Base-by-base conservation (phyloP, 208 protist species). In the Trypanosoma boissoni region DNA sequence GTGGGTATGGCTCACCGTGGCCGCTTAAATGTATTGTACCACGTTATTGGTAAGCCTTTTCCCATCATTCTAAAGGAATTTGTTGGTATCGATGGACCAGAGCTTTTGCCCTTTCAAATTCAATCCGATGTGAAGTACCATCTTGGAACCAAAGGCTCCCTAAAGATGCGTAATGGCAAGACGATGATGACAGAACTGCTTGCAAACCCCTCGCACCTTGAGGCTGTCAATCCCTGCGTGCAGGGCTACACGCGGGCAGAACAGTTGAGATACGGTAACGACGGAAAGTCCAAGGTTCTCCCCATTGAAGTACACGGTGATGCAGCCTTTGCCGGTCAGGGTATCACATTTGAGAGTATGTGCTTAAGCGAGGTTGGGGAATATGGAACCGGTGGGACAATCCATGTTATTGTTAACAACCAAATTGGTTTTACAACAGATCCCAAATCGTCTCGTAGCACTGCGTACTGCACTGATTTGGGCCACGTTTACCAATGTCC, bases 351-450 rank as follows among this genome's bases (percentile, higher is more conserved):
- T 68, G 98, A 99, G 75, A 96, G 94, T 5, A 93, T 99, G 74
- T 89, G 88, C 51, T 81, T 99, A 12, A 87, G 78, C 20, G 86
- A 98, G 59, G 77, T 99, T 27, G 68, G 83, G 21, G 74, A 94
- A 51, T 98, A 97, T 63, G 70, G 83, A 39, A 98, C 96, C 9
- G 97, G 98, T 45, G 98, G 98, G 64, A 99, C 97, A 7, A 87
- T 99, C 55, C 98, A 99, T 78, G 85, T 99, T 24, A 92, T 99
- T 44, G 96, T 98, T 45, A 99, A 99, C 83, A 99, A 99, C 74
- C 98, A 99, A 84, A 98, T 99, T 75, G 97, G 97, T 68, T 99
- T 99, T 81, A 99, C 98, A 26, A 99, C 98, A 0, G 96, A 99
- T 78, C 97, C 98, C 28, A 89, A 82, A 54, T 86, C 72, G 45